These are phyloP conservation scores for Actinomortierella wolfii DNA, from an alignment of 371 early-diverging fungal genomes.

Conservation along the genomic window DNA sequence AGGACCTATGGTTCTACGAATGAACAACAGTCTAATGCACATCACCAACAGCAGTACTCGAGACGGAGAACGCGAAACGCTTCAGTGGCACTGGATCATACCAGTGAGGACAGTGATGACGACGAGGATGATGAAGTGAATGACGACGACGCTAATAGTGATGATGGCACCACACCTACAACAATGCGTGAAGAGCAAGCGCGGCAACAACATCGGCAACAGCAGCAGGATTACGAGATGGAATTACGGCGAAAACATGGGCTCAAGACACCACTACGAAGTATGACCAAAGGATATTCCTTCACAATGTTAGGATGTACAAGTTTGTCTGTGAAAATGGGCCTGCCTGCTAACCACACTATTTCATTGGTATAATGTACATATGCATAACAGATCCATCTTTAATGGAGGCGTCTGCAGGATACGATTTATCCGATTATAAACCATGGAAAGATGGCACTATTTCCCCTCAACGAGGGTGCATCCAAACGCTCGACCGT, in stretches of 20 bases:
- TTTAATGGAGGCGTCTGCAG: conserved; percentile 9
- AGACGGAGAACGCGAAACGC: not conserved
- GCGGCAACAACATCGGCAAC: too few species aligned
- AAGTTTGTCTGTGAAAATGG: too few species aligned
- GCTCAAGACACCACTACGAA: too few species aligned
- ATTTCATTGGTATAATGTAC: not conserved
- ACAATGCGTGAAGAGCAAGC: not conserved
- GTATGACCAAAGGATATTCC: too few species aligned
- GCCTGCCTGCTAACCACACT: not conserved
- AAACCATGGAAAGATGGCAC: conserved; percentile 42
- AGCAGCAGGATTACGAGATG: too few species aligned
- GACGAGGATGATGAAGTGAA: not conserved
- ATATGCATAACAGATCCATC: too few species aligned
- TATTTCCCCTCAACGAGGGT: conserved; percentile 16
- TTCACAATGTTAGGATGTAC: too few species aligned
- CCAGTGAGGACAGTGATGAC: not conserved
- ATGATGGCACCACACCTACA: not conserved
- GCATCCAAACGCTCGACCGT: conserved; percentile 11
- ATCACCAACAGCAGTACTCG: not conserved
- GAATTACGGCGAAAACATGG: too few species aligned
- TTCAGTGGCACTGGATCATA: not conserved
- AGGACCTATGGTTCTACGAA: too few species aligned
- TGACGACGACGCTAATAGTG: not conserved
- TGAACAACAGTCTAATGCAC: not conserved
- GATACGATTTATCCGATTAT: conserved; percentile 35